Evolutionary conservation across 2,329 filamentous ascomycete species (phyloP).

Genomic region (Lasiodiplodia sp.): DNA sequence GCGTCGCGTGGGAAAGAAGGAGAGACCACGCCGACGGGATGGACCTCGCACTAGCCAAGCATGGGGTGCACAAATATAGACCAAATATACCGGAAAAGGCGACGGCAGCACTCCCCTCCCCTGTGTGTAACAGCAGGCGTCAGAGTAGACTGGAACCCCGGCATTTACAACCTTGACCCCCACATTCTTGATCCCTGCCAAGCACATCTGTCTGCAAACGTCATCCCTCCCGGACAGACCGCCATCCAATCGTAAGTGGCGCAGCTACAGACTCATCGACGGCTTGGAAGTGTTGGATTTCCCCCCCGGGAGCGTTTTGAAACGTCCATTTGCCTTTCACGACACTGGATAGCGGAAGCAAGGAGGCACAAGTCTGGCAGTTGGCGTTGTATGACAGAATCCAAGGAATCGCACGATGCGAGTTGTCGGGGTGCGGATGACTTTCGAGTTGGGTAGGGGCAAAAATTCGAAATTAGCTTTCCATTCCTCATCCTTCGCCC

Average conservation of each 20-base stretch:
- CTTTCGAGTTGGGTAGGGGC: slow-evolving; percentile 7
- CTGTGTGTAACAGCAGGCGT: background rate
- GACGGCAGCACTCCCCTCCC: background rate
- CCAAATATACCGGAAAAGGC: background rate
- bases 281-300: background rate
- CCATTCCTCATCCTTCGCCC: slow-evolving; percentile 10
- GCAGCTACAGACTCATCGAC: background rate
- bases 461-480: slow-evolving; percentile 24
- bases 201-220: slow-evolving; percentile 11
- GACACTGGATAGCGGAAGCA: slow-evolving; percentile 5
- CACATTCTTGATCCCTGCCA: slow-evolving; percentile 17
- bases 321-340: background rate
- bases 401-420: slow-evolving; percentile 2
- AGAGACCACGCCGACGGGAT: slow-evolving; percentile 2
- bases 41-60: slow-evolving; percentile 2
- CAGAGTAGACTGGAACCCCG: background rate
- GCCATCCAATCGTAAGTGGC: slow-evolving; percentile 6
- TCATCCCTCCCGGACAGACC: slow-evolving; percentile 2
- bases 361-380: slow-evolving; percentile 5
- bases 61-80: slow-evolving; percentile 2
- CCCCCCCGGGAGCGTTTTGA: background rate
- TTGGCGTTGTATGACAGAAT: slow-evolving; percentile 4
- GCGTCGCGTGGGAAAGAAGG: slow-evolving; percentile 15
- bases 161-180: background rate
- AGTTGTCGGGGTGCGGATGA: background rate